Conservation (phyloP, 805 yeast genomes). For the Yarrowia keelungensis region DNA sequence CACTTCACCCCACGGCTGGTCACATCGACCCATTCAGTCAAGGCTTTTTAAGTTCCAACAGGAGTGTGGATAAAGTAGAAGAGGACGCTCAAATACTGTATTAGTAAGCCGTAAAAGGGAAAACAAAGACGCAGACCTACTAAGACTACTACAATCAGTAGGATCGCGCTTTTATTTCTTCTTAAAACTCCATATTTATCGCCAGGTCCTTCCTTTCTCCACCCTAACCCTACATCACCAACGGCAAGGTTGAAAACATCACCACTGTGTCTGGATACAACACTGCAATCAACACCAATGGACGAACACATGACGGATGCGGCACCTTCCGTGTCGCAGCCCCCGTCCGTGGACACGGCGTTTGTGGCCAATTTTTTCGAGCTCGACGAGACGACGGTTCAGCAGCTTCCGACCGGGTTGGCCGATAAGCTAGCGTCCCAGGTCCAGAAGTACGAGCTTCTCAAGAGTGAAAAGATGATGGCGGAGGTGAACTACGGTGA, state of each 20-base stretch:
- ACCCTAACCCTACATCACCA: conserved; percentile 29
- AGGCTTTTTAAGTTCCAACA: background rate
- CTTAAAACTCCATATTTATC: too few relatives aligned
- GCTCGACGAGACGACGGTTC: conserved; percentile 6
- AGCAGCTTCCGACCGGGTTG: conserved; percentile 3
- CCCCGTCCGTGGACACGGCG: conserved; percentile 3
- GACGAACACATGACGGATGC: conserved; percentile 24
- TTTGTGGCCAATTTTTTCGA: conserved; percentile 32
- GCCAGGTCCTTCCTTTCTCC: too few relatives aligned
- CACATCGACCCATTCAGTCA: conserved; percentile 7
- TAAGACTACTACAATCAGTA: too few relatives aligned
- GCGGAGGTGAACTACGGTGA: conserved; percentile 44
- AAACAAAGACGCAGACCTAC: background rate
- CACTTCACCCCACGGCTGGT: background rate
- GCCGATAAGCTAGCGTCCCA: conserved; percentile 25
- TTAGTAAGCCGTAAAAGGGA: background rate
- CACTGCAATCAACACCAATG: conserved; percentile 17
- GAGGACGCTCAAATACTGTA: background rate
- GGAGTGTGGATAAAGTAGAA: background rate
- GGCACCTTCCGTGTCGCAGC: background rate
- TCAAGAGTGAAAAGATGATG: conserved; percentile 45
- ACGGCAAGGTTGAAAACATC: conserved; percentile 31
- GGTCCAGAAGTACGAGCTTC: conserved; percentile 44
- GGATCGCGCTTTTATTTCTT: too few relatives aligned
- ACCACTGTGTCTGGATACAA: background rate